These are phyloP conservation scores for Pseudogymnoascus sp. DNA, from an alignment of 2,329 filamentous ascomycete species.

Conservation along the genomic window DNA sequence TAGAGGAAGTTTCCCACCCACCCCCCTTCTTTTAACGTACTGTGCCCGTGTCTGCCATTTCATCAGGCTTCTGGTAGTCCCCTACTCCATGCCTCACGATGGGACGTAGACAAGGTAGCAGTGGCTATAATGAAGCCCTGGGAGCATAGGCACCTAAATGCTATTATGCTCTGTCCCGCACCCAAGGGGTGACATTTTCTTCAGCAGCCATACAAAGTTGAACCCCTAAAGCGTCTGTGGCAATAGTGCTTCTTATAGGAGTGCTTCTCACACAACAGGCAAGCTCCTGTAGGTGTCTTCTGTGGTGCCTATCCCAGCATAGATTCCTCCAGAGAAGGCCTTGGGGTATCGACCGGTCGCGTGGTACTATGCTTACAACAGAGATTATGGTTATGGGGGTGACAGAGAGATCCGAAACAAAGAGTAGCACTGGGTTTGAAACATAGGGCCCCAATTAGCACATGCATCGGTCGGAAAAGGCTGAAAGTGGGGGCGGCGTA, in stretches of 20 bases:
- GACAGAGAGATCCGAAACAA: background rate
- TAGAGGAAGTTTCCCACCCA: background rate
- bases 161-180: background rate
- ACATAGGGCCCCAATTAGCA: background rate
- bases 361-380: background rate
- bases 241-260: background rate
- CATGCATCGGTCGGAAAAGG: conserved; percentile 9
- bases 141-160: background rate
- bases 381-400: background rate
- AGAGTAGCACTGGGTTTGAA: background rate
- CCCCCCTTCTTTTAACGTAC: background rate
- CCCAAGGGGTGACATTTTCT: background rate
- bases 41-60: background rate
- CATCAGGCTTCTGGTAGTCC: background rate
- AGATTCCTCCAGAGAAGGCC: background rate
- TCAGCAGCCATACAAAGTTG: background rate
- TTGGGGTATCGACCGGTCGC: background rate
- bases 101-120: background rate
- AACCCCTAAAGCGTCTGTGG: background rate
- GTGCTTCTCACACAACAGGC: background rate
- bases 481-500: conserved; percentile 8
- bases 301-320: background rate
- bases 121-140: background rate
- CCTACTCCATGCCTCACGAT: background rate
- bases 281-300: background rate